phyloP scores from a whole-genome alignment of 768 basidiomycete genomes.

The Lentinus brumalis region DNA sequence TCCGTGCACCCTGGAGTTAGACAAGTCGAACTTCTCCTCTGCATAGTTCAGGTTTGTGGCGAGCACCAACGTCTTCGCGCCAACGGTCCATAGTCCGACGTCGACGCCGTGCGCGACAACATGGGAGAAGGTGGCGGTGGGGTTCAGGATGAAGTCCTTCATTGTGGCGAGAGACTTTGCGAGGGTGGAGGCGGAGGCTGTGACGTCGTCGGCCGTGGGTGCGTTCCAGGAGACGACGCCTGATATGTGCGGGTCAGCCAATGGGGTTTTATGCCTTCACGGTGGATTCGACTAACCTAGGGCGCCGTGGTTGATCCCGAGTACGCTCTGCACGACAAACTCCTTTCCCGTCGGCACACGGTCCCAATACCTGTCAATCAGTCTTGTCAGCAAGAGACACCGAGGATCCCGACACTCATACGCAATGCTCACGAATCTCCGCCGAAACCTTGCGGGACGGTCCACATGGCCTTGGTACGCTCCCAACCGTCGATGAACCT shows the following conservation, averaged over 20 bases:
- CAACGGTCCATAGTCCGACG: conserved; percentile 38
- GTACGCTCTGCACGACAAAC: conserved; percentile 62
- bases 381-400: not conserved
- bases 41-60: conserved; percentile 36
- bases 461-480: conserved; percentile 71
- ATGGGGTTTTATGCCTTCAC: not conserved
- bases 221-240: conserved; percentile 45
- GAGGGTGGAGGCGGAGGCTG: conserved; percentile 36
- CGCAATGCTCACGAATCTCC: conserved; percentile 37
- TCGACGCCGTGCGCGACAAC: conserved; percentile 29
- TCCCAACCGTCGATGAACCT: conserved; percentile 69
- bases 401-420: too few relatives aligned
- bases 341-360: conserved; percentile 68
- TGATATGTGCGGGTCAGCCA: not conserved
- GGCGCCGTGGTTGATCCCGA: conserved; percentile 73
- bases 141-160: conserved; percentile 34
- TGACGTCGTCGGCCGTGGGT: conserved; percentile 42
- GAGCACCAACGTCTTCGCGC: conserved; percentile 34
- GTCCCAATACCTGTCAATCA: conserved; percentile 54
- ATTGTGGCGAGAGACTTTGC: conserved; percentile 33
- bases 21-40: conserved; percentile 22
- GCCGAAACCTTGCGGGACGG: conserved; percentile 80
- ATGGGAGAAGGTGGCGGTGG: conserved; percentile 28
- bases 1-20: conserved; percentile 1
- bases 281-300: conserved; percentile 38